Percentiles rank a stretch among this genome's conserved stretches.
These are phyloP conservation scores for Phialophora macrospora DNA, from an alignment of 2,329 filamentous ascomycete species.

Conservation along the genomic window DNA sequence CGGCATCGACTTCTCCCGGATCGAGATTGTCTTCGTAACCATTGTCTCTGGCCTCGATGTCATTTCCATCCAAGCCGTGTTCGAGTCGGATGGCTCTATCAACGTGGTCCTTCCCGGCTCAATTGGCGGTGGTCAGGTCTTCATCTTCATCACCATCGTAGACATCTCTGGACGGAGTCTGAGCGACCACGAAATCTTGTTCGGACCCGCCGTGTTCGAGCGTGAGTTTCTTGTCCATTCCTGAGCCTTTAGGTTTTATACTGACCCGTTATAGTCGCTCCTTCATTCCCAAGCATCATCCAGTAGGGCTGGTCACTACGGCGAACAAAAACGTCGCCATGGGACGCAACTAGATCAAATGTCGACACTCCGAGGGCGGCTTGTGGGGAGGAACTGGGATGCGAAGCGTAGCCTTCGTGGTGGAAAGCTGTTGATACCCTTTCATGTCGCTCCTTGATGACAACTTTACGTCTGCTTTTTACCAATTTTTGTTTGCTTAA, in stretches of 20 bases:
- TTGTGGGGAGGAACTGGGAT: not conserved
- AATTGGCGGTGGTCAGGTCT: constrained; percentile 34
- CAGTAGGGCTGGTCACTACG: constrained; percentile 6
- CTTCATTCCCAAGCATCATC: constrained; percentile 21
- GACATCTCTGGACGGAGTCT: constrained; percentile 33
- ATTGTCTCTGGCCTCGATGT: constrained; percentile 37
- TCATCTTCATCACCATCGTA: constrained; percentile 37
- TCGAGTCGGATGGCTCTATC: constrained; percentile 22
- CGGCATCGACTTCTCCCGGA: constrained; percentile 22
- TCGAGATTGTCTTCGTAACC: constrained; percentile 33
- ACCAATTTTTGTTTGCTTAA: not conserved
- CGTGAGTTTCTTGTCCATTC: constrained; percentile 24
- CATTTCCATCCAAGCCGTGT: constrained; percentile 26
- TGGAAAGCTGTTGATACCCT: constrained; percentile 6
- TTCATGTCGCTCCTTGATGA: constrained; percentile 29
- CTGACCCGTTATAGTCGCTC: constrained; percentile 24
- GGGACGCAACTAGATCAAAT: not conserved
- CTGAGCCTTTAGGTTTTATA: not conserved
- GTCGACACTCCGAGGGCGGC: not conserved
- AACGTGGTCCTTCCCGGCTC: constrained; percentile 30
- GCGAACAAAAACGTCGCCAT: not conserved
- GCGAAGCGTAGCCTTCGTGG: not conserved
- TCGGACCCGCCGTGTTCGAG: constrained; percentile 39
- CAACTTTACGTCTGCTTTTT: constrained; percentile 17
- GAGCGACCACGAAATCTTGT: constrained; percentile 33